Evolutionary conservation across 108 stramenopile genomes (phyloP), one percentile per base, ranked within the genome.

Genomic region (Cylindrotheca fusiformis): DNA sequence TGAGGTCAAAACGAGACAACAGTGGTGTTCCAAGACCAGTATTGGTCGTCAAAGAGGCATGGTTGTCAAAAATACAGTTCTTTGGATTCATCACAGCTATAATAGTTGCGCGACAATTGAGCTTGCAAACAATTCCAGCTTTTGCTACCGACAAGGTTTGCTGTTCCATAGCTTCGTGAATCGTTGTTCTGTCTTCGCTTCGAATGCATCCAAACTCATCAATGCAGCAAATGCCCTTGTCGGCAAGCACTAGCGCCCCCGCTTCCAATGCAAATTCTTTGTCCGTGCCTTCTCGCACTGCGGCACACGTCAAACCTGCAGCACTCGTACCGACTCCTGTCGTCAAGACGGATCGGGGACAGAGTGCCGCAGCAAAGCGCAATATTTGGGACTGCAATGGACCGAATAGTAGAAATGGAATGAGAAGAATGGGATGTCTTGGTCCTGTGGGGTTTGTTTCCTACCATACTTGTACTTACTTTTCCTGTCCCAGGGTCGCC

Each of bases 151-250:
- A 85, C 14, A 98, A 63, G 3, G 96, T 96, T 70, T 99, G 98
- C 74, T 98, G 97, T 68, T 99, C 98, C 98, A 99, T 98, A 12
- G 98, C 99, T 67, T 99, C 99, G 64, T 97, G 99, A 58, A 99
- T 99, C 28, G 96, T 80, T 1, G 95, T 76, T 47, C 88, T 59
- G 71, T 97, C 91, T 65, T 85, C 79, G 32, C 82, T 77, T 24
- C 73, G 82, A 60, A 93, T 93, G 49, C 87, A 89, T 12, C 88
- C 87, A 73, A 94, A 94, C 63, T 99, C 99, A 65, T 99, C 99
- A 58, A 99, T 99, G 76, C 74, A 80, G 62, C 99, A 99, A 8
- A 99, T 83, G 6, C 97, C 97, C 20, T 94, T 74, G 71, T 98
- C 96, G 12, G 99, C 97, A 29, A 99, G 73, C 0, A 98, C 97